A percentile compares a stretch with the other conserved stretches of the same genome.
Evolutionary conservation across 805 yeast species (phyloP).

Genomic region (Zygosaccharomyces gambellarensis): DNA sequence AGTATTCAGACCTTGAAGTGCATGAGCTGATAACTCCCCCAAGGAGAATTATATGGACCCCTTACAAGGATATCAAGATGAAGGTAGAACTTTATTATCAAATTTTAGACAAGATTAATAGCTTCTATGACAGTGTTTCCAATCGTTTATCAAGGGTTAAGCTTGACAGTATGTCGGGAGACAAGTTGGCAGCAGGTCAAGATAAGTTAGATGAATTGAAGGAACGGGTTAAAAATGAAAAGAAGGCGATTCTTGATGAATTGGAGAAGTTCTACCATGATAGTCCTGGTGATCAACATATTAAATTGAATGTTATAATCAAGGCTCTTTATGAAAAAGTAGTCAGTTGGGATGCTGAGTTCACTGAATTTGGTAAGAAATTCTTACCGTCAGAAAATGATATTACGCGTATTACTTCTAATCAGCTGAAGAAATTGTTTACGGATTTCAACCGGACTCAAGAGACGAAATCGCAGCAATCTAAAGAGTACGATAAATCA

Average conservation of each 20-base stretch:
- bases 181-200: constrained; percentile 66
- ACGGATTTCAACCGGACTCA: constrained; percentile 40
- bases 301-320: constrained; percentile 64
- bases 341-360: constrained; percentile 81
- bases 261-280: constrained; percentile 50
- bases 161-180: constrained; percentile 62
- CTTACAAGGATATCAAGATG: constrained; percentile 60
- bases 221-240: constrained; percentile 48
- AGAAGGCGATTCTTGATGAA: constrained; percentile 39
- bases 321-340: constrained; percentile 75
- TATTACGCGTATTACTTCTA: constrained; percentile 82
- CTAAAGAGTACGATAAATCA: neutral
- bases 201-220: constrained; percentile 55
- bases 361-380: constrained; percentile 68
- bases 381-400: constrained; percentile 91
- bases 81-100: constrained; percentile 58
- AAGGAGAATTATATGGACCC: constrained; percentile 63
- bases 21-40: constrained; percentile 77
- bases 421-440: constrained; percentile 73
- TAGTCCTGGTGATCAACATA: constrained; percentile 58
- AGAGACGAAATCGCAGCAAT: constrained; percentile 1
- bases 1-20: constrained; percentile 68
- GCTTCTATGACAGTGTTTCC: constrained; percentile 68
- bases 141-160: constrained; percentile 73
- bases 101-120: constrained; percentile 48